Conservation (phyloP, 2,329 filamentous ascomycete genomes). For the Claviceps purpurea region DNA sequence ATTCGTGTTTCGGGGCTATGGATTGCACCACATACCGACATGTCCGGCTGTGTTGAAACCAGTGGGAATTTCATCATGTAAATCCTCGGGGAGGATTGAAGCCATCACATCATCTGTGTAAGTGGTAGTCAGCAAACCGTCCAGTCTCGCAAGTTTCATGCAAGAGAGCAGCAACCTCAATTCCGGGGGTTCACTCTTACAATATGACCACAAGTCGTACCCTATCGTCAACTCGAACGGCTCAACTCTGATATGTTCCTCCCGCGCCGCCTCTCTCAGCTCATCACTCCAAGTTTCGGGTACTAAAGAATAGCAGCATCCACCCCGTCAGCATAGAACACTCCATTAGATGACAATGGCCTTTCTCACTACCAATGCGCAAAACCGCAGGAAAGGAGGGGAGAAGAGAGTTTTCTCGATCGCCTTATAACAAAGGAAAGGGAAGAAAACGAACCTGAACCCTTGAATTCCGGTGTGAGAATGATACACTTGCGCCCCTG, state of each 20-base stretch:
- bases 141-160: neutral
- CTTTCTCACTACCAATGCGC: no score
- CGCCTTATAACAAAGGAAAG: neutral
- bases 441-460: constrained; percentile 28
- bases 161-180: neutral
- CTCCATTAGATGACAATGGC: neutral
- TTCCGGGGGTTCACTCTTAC: constrained; percentile 30
- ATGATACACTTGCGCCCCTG: constrained; percentile 49
- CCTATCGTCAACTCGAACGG: constrained; percentile 64
- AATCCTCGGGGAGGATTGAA: constrained; percentile 66
- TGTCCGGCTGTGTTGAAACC: constrained; percentile 87
- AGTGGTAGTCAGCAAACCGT: neutral
- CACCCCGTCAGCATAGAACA: neutral
- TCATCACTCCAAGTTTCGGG: constrained; percentile 63
- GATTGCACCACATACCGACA: constrained; percentile 43
- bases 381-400: neutral
- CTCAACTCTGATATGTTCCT: constrained; percentile 55
- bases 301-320: constrained; percentile 12
- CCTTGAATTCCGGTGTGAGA: constrained; percentile 41
- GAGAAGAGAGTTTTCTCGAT: neutral
- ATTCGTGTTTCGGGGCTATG: neutral
- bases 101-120: constrained; percentile 63
- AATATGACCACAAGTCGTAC: constrained; percentile 79
- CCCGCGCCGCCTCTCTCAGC: constrained; percentile 54
- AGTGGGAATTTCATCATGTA: constrained; percentile 67